Base-by-base conservation (phyloP, 163 green algal genomes). In the Coccomyxa subellipsoidea region DNA sequence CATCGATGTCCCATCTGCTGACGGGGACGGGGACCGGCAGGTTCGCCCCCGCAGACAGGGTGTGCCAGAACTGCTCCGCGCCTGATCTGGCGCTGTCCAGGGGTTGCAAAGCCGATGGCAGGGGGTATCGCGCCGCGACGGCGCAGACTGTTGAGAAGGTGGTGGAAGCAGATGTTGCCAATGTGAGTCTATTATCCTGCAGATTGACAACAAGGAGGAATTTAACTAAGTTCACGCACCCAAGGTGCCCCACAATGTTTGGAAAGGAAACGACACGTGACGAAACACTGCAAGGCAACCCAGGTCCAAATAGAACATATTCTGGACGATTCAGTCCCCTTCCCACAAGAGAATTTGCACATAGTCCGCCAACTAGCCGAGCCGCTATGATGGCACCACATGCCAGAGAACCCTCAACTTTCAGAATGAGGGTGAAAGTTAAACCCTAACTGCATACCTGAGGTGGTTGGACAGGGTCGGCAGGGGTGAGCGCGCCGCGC, bases 1-100 rank as follows among this genome's bases (percentile, higher is more conserved):
- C 71, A n/a, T 90, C 87, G 15, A 89, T 75, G 32, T 90, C 84
- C 88, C 88, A 91, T 36, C 88, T 83, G 9, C 84, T 73, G 47
- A 83, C 40, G 4, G 86, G 88, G 25, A 90, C 82, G 9, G 34
- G 3, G 21, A 27, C 77, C 71, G 84, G 78, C 31, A 88, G 59
- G 73, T 81, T 83, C 32, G 69, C 75, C 12, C 66, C 78, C 0
- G 29, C 25, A 10, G 38, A 70, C 1, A 81, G 38, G 2, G 38
- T 23, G 0, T 53, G 47, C 87, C 80, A 87, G 39, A 90, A 89
- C n/a, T 37, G 79, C 15, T 39, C 66, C 8, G 66, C 66, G 66
- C 66, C 66, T 8, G 66, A 35, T 7, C 10, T 36, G 47, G 47
- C 4, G 47, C 47, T 59, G 47, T 59, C 47, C 47, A 59, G 47